Percentiles rank a stretch among this genome's conserved stretches.
These are phyloP conservation scores for Aspergillus sp. DNA, from an alignment of 2,329 filamentous ascomycete genomes.

Conservation along the genomic window DNA sequence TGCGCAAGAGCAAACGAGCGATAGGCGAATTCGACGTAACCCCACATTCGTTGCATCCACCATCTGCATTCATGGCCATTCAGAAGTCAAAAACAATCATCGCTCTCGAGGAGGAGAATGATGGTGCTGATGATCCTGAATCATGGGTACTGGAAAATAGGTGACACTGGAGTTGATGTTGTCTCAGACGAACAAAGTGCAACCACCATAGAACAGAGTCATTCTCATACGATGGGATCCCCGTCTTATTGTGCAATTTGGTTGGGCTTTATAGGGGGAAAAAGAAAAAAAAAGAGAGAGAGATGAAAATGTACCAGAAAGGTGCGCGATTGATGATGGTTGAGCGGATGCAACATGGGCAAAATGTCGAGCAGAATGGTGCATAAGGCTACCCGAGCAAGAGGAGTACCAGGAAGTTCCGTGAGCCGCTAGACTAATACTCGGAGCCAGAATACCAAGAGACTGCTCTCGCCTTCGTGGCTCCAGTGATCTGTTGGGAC, in stretches of 20 bases:
- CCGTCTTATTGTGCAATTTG: neutral
- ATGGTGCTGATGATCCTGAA: conserved; percentile 1
- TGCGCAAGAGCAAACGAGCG: conserved; percentile 17
- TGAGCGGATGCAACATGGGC: conserved; percentile 10
- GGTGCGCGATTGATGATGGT: neutral
- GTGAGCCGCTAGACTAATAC: conserved; percentile 6
- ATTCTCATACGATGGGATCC: neutral
- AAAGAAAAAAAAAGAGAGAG: neutral
- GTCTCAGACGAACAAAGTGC: neutral
- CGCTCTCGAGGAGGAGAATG: neutral
- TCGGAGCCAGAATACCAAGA: neutral
- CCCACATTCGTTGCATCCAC: conserved; percentile 22
- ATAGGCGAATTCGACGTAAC: conserved; percentile 24
- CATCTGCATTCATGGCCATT: conserved; percentile 6
- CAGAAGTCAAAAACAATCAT: neutral
- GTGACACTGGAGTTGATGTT: neutral
- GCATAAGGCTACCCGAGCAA: conserved; percentile 17
- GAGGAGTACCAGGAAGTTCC: neutral
- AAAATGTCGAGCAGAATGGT: conserved; percentile 18
- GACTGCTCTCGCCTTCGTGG: neutral
- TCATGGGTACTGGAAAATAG: neutral
- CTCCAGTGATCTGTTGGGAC: neutral
- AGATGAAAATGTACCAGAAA: neutral
- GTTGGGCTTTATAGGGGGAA: neutral
- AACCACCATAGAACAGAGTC: neutral